phyloP scores from a whole-genome alignment of 2,329 filamentous ascomycete genomes.

The Xylariaceae sp. region DNA sequence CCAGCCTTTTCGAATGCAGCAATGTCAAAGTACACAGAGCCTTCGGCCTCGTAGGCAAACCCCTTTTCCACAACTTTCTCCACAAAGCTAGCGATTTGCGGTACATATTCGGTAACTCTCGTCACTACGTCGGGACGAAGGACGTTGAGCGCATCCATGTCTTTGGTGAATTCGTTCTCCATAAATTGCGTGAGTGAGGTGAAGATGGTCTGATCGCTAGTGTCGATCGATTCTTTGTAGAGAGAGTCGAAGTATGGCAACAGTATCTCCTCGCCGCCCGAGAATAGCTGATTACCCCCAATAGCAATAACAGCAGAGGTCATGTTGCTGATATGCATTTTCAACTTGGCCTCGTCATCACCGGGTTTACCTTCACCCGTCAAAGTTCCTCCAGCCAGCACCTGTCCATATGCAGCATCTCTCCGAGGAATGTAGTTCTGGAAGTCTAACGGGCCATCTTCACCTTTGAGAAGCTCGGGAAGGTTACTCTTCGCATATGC shows the following conservation, averaged over 20 bases:
- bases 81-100: slow-evolving; percentile 85
- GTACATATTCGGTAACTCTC: slow-evolving; percentile 90
- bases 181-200: slow-evolving; percentile 85
- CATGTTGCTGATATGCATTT: slow-evolving; percentile 82
- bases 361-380: slow-evolving; percentile 66
- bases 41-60: slow-evolving; percentile 82
- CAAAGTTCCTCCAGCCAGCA: slow-evolving; percentile 62
- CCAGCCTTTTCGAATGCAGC: slow-evolving; percentile 82
- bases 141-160: slow-evolving; percentile 88
- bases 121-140: slow-evolving; percentile 82
- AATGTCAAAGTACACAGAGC: slow-evolving; percentile 95
- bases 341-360: slow-evolving; percentile 84
- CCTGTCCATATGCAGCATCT: slow-evolving; percentile 60
- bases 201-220: slow-evolving; percentile 75
- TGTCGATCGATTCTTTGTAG: slow-evolving; percentile 68
- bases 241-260: slow-evolving; percentile 81
- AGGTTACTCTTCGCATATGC: slow-evolving; percentile 63
- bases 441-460: slow-evolving; percentile 52
- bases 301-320: slow-evolving; percentile 59
- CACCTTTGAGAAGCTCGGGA: slow-evolving; percentile 55
- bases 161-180: slow-evolving; percentile 85
- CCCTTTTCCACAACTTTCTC: slow-evolving; percentile 83
- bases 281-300: slow-evolving; percentile 56
- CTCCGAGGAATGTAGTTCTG: slow-evolving; percentile 57
- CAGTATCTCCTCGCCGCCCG: slow-evolving; percentile 69